Conservation (phyloP, 768 basidiomycete genomes). For the Lactarius vividus region DNA sequence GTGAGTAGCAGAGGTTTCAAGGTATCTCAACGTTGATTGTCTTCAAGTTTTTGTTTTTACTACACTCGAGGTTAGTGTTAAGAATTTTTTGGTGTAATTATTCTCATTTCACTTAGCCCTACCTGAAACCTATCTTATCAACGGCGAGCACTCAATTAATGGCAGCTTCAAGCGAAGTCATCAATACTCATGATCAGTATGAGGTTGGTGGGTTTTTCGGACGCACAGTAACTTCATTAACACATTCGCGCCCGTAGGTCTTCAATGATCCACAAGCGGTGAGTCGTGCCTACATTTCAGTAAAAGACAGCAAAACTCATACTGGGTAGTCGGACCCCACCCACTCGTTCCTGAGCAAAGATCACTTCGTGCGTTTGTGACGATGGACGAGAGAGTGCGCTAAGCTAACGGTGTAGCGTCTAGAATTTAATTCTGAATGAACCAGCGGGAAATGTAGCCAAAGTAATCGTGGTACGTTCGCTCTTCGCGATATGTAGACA, state of each 20-base stretch:
- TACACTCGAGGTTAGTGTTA: slow-evolving; percentile 63
- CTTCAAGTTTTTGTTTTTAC: slow-evolving; percentile 72
- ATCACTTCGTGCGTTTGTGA: slow-evolving; percentile 70
- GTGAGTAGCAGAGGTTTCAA: slow-evolving; percentile 32
- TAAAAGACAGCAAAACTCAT: not conserved
- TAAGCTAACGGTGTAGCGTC: not conserved
- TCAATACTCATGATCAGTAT: slow-evolving; percentile 78
- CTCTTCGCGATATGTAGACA: not conserved
- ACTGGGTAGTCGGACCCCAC: slow-evolving; percentile 71
- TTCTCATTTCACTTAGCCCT: slow-evolving; percentile 47
- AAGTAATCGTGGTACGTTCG: slow-evolving; percentile 56
- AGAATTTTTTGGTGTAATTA: not conserved
- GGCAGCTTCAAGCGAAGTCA: slow-evolving; percentile 69
- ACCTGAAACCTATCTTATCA: slow-evolving; percentile 75
- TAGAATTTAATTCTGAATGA: slow-evolving; percentile 81
- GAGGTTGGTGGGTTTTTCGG: slow-evolving; percentile 44
- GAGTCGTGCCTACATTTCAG: slow-evolving; percentile 37
- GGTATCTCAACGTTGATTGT: not conserved
- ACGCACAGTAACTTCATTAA: not conserved
- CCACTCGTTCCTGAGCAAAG: slow-evolving; percentile 86
- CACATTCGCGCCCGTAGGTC: slow-evolving; percentile 37
- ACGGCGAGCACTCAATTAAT: slow-evolving; percentile 62
- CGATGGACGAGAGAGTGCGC: slow-evolving; percentile 20
- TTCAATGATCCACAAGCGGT: slow-evolving; percentile 83
- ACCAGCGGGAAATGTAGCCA: slow-evolving; percentile 74